Conservation (phyloP, 257 asterid genomes). For the Nemophila menziesii region DNA sequence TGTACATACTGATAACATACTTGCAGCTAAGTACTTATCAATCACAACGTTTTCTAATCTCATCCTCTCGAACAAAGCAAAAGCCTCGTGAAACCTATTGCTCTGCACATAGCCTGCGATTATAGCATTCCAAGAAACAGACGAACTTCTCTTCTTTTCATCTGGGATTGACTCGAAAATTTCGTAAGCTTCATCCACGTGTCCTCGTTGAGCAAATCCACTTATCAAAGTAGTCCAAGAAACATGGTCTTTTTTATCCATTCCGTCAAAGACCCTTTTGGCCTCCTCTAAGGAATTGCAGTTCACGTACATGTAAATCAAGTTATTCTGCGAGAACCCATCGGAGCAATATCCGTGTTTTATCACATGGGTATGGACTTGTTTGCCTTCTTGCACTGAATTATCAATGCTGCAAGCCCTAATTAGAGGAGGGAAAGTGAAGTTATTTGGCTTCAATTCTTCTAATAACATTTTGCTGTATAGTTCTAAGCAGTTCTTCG, state of each 20-base stretch:
- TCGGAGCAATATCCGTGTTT: conserved; percentile 50
- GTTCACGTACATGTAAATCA: conserved; percentile 67
- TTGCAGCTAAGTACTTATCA: conserved; percentile 19
- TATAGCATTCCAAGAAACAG: conserved; percentile 23
- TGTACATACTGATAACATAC: conserved; percentile 24
- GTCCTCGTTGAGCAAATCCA: conserved; percentile 19
- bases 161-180: conserved; percentile 16
- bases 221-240: conserved; percentile 25
- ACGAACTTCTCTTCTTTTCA: conserved; percentile 14
- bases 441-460: conserved; percentile 39
- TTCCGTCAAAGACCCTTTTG: conserved; percentile 24
- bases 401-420: conserved; percentile 45
- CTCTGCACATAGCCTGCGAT: conserved; percentile 22
- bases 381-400: conserved; percentile 38
- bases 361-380: conserved; percentile 55
- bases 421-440: conserved; percentile 51
- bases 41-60: conserved; percentile 15
- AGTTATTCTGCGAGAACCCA: conserved; percentile 57
- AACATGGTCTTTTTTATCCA: conserved; percentile 18
- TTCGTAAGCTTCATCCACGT: conserved; percentile 18
- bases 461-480: conserved; percentile 39
- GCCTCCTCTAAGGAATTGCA: conserved; percentile 49
- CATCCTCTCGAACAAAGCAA: conserved; percentile 16
- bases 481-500: conserved; percentile 24
- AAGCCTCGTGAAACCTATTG: conserved; percentile 12